Base-by-base conservation (phyloP, 495 filamentous ascomycete species). In the Annulohypoxylon nitens region DNA sequence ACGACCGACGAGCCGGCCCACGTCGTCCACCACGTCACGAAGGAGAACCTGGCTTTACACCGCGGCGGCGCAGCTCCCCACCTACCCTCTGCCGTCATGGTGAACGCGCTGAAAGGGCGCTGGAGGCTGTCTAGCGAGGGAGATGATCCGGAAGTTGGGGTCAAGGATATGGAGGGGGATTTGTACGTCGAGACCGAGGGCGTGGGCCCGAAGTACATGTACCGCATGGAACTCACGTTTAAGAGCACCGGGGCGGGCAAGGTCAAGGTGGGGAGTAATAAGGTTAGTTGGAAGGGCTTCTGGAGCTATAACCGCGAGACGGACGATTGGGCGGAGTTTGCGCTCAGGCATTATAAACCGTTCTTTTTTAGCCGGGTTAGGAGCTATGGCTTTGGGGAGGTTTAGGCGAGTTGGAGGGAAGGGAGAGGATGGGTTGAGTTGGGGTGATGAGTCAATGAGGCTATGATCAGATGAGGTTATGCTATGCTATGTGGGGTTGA, bases 231-330 rank as follows among this genome's bases (percentile, higher is more conserved):
- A 55, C 75, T 99, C 16, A 80, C 88, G 20, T 79, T 98, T 10
- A 86, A 87, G 26, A 86, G 84, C 41, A 86, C 88, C 0, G 86
- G 84, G 37, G 86, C 88, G 0, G 87, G 91, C 0, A 83, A 83
- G 64, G 76, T 80, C 5, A 82, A 78, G 4, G 78, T 80, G 4
- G 78, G 84, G 18, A 96, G 95, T 66, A 97, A 93, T 54, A 97
- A 95, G 82, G 78, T 99, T 37, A 81, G 81, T 0, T 98, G 97
- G 97, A 91, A 91, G 78, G 92, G 93, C 0, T 97, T 92, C 81
- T 97, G 93, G 91, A 94, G 90, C 81, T 97, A 96, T 73, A 97
- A 97, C 76, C 86, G 85, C 75, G 81, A 97, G 73, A 95, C 94
- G 18, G 94, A 95, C 77, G 95, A 97, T 79, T 93, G 93, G 91